Percentiles rank a stretch among this genome's conserved stretches.
Evolutionary conservation across 148 eudicot genomes (phyloP).

Genomic region (Rhododendron williamsianum): DNA sequence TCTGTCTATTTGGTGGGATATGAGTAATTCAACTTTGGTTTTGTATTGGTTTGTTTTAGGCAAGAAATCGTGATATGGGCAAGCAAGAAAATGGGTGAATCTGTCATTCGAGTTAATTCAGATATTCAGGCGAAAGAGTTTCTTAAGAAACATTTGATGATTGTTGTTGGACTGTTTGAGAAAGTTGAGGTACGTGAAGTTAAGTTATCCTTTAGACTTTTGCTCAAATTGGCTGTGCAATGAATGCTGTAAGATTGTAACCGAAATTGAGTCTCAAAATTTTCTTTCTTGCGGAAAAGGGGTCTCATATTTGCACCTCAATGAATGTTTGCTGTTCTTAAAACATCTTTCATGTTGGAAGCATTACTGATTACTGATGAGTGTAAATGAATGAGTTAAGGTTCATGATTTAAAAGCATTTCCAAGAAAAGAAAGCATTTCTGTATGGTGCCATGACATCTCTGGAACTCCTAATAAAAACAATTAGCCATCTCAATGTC

Average conservation of each 20-base stretch:
- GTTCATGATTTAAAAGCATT: background rate
- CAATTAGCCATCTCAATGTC: background rate
- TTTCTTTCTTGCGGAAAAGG: too few species aligned
- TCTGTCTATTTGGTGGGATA: background rate
- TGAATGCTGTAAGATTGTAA: background rate
- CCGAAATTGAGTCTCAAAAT: background rate
- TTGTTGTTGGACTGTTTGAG: slow-evolving; percentile 62
- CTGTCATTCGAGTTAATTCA: slow-evolving; percentile 57
- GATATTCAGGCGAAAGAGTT: slow-evolving; percentile 56
- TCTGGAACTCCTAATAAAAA: background rate
- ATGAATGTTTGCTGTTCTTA: background rate
- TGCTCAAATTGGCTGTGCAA: background rate
- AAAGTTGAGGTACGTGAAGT: slow-evolving; percentile 61
- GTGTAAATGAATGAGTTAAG: background rate
- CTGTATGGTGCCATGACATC: background rate
- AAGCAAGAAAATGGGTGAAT: slow-evolving; percentile 75
- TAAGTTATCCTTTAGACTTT: background rate
- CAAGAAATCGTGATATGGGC: slow-evolving; percentile 87
- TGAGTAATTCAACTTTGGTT: slow-evolving; percentile 2
- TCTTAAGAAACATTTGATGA: slow-evolving; percentile 48
- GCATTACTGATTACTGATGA: background rate
- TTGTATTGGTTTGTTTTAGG: slow-evolving; percentile 30
- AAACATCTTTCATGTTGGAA: background rate
- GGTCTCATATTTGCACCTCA: background rate
- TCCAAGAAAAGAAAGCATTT: background rate